phyloP scores from a whole-genome alignment of 2,329 filamentous ascomycete species.

The Aspergillus proliferans region DNA sequence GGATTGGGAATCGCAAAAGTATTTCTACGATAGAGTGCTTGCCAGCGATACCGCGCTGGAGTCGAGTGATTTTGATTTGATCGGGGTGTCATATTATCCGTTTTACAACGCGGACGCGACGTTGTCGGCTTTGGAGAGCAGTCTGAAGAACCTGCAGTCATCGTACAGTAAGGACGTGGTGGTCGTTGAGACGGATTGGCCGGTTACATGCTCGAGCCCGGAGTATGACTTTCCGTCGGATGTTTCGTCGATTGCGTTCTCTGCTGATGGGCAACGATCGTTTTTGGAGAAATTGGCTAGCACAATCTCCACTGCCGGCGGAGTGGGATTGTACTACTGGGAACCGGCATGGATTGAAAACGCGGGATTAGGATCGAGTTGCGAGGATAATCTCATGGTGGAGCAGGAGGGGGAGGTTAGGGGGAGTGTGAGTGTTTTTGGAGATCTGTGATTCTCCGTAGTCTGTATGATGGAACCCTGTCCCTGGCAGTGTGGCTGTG shows the following conservation, averaged over 20 bases:
- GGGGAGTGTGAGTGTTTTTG: constrained; percentile 53
- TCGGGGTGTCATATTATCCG: constrained; percentile 68
- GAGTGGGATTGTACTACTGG: constrained; percentile 64
- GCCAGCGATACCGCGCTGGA: constrained; percentile 43
- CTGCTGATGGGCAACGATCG: constrained; percentile 55
- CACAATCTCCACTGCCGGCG: constrained; percentile 50
- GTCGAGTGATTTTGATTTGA: constrained; percentile 59
- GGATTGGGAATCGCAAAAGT: constrained; percentile 61
- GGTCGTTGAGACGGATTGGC: constrained; percentile 69
- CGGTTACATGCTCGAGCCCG: constrained; percentile 55
- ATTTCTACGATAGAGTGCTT: constrained; percentile 58
- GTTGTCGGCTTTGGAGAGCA: constrained; percentile 50
- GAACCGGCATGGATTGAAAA: constrained; percentile 67
- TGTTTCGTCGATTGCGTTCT: constrained; percentile 55
- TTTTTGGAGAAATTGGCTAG: constrained; percentile 57
- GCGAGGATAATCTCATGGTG: constrained; percentile 59
- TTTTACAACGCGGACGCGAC: constrained; percentile 60
- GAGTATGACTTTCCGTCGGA: constrained; percentile 56
- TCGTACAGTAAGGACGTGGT: constrained; percentile 60
- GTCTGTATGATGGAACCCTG: not conserved
- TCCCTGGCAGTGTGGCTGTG: not conserved
- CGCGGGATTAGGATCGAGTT: constrained; percentile 58
- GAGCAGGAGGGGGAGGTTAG: constrained; percentile 46
- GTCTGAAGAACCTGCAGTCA: constrained; percentile 53
- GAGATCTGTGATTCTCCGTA: constrained; percentile 11